phyloP scores from a whole-genome alignment of 163 green algal species.

The Scenedesmus sp. region DNA sequence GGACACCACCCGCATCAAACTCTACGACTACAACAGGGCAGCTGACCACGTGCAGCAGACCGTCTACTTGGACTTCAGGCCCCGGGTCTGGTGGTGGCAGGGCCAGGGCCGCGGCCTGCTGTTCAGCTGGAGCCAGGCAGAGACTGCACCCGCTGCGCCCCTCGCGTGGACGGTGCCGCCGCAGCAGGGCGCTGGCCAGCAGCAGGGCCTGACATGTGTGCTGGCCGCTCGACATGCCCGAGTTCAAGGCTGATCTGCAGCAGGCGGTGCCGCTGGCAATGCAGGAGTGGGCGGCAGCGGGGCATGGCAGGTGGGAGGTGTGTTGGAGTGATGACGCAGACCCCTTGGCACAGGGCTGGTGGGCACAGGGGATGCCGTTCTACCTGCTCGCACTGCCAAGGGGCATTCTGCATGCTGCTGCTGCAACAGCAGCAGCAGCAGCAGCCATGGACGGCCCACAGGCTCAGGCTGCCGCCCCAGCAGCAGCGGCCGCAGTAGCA shows the following conservation, averaged over 20 bases:
- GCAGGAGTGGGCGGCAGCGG: neutral
- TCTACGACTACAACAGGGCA: neutral
- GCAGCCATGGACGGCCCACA: neutral
- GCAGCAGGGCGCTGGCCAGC: no score
- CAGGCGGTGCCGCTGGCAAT: neutral
- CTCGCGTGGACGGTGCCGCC: neutral
- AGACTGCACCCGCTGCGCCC: neutral
- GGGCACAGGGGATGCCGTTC: neutral
- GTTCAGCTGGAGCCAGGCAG: neutral
- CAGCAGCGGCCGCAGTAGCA: neutral
- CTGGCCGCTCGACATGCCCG: neutral
- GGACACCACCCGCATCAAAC: neutral
- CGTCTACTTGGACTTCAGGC: neutral
- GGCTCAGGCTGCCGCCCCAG: neutral
- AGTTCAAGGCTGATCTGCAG: neutral
- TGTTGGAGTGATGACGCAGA: neutral
- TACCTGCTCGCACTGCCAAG: neutral
- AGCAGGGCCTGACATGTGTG: neutral
- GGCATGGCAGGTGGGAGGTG: neutral
- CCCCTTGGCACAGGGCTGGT: neutral
- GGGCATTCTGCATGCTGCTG: neutral
- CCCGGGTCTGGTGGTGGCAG: neutral
- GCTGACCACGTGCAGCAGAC: neutral
- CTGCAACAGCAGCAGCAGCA: neutral
- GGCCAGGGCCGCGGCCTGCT: neutral